Base-by-base conservation (phyloP, 805 yeast species). In the Maudiozyma serrabonitensis region DNA sequence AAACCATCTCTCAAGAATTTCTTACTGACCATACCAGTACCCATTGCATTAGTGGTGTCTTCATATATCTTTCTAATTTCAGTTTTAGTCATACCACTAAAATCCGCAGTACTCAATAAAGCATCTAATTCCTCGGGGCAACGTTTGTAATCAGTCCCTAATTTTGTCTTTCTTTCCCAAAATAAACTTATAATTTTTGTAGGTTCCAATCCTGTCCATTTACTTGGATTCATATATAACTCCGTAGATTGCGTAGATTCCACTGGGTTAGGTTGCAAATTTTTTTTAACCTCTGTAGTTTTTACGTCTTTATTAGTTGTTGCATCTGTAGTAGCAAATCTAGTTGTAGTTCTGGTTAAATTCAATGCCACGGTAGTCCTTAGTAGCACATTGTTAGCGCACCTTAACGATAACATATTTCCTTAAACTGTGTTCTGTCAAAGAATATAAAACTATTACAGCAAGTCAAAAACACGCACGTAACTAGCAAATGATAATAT, bases 171-270 rank as follows among this genome's bases (percentile, higher is more conserved):
- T 64, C 91, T 74, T 57, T 78, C 71, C 54, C 77, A 71, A 62
- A 79, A 85, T 52, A 85, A 70, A 51, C 76, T 76, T 52, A 83
- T 72, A 45, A 85, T 78, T 53, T 75, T 72, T 50, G 80, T 79
- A 15, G 85, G 76, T 13, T 87, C 82, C 50, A 83, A 71, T 0
- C 82, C 85, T 46, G 72, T 70, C 95, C 95, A 85, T 47, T 76
- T 74, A 49, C 78, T 78, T 3, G 95, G 95, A 49, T 76, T 75
- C 52, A 80, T 69, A 56, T 76, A 77, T 26, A 81, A 64, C n/a
- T 45, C 47, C 19, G 43, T 23, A 13, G 43, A 40, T 23, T 21
- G 38, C 4, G 38, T 13, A 38, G 41, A 16, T 16, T 15, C 4
- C 7, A 15, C 40, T 16, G n/a, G 15, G 23, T 18, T 41, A 3